Percentiles rank a stretch among this genome's conserved stretches.
These are phyloP conservation scores for Quercus parvula DNA, from an alignment of 306 rosid genomes.

Conservation along the genomic window DNA sequence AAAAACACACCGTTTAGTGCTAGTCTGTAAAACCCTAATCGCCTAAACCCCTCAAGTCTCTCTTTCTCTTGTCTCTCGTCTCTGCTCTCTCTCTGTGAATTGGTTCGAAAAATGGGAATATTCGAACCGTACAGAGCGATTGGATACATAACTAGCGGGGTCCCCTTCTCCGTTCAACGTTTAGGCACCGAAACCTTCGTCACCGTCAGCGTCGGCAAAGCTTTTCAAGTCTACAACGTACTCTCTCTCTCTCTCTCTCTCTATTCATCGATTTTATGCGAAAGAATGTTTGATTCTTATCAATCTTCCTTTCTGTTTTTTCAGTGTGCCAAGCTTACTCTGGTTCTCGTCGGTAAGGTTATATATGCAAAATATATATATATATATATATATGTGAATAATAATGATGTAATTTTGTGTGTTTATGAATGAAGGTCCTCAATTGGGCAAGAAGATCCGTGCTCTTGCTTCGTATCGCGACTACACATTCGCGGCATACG, in stretches of 20 bases:
- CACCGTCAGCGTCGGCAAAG: slow-evolving; percentile 80
- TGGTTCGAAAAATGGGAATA: slow-evolving; percentile 55
- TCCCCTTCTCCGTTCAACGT: slow-evolving; percentile 79
- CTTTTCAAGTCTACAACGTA: slow-evolving; percentile 91
- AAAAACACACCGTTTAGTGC: neutral
- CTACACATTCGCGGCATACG: slow-evolving; percentile 74
- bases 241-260: neutral
- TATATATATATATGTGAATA: neutral
- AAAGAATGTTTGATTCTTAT: neutral
- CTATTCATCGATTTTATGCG: neutral
- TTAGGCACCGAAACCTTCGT: slow-evolving; percentile 89
- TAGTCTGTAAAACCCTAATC: neutral
- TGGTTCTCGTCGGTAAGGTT: slow-evolving; percentile 65
- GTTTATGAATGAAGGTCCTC: slow-evolving; percentile 62
- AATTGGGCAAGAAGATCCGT: slow-evolving; percentile 74
- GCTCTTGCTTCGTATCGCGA: slow-evolving; percentile 89
- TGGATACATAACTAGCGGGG: slow-evolving; percentile 70
- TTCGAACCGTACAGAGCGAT: slow-evolving; percentile 82
- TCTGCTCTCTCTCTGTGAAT: neutral
- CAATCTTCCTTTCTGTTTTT: neutral
- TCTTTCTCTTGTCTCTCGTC: neutral
- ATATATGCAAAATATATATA: too few relatives aligned
- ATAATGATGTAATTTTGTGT: neutral
- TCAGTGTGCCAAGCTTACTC: slow-evolving; percentile 84
- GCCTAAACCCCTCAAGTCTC: neutral